These are phyloP conservation scores for Eucalyptus cloeziana DNA, from an alignment of 345 rosid species.

Conservation along the genomic window DNA sequence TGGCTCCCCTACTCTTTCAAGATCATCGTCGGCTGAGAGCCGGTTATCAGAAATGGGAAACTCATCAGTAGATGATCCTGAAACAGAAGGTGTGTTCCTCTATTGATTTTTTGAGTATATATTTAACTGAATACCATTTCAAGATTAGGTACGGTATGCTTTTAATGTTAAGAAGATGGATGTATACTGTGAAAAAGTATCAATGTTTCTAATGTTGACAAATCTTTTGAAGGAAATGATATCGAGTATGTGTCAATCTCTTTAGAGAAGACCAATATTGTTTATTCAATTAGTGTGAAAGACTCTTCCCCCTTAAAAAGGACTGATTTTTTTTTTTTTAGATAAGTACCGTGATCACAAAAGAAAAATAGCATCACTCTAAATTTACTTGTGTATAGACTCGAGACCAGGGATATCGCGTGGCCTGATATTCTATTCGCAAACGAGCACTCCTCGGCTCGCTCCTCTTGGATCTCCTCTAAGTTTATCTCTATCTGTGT, in stretches of 20 bases:
- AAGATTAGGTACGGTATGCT: background rate
- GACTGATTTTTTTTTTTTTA: background rate
- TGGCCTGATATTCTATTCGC: constrained; percentile 36
- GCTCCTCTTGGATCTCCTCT: constrained; percentile 88
- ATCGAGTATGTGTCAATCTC: background rate
- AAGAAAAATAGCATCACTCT: background rate
- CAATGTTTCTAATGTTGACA: background rate
- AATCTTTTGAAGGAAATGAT: background rate
- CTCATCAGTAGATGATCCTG: constrained; percentile 33
- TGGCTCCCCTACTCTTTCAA: constrained; percentile 20
- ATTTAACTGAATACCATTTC: background rate
- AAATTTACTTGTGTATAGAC: background rate
- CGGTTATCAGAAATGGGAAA: constrained; percentile 42
- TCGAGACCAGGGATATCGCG: constrained; percentile 28
- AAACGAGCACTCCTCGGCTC: constrained; percentile 52
- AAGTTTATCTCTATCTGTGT: constrained; percentile 55
- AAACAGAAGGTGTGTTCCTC: constrained; percentile 27
- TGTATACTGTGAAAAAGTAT: background rate
- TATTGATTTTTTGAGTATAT: background rate
- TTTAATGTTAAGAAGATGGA: background rate
- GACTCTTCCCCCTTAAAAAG: background rate
- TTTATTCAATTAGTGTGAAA: background rate
- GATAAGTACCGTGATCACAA: background rate
- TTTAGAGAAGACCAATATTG: background rate
- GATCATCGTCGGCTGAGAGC: constrained; percentile 41